Evolutionary conservation across 345 rosid genomes (phyloP).

Genomic region (Durio zibethinus): DNA sequence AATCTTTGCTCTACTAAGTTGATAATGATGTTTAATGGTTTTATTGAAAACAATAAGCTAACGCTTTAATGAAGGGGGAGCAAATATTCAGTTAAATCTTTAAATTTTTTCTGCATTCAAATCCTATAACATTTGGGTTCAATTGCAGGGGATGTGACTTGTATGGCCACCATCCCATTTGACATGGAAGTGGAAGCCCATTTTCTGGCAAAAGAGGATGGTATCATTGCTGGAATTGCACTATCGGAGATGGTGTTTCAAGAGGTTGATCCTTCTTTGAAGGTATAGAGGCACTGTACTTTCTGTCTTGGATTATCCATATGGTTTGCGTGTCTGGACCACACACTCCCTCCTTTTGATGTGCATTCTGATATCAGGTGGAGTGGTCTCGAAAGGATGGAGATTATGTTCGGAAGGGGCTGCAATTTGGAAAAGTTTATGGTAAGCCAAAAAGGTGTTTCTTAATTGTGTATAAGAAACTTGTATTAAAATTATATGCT

Average conservation of each 20-base stretch:
- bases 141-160: conserved; percentile 83
- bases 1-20: not conserved
- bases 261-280: conserved; percentile 81
- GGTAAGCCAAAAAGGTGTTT: conserved; percentile 35
- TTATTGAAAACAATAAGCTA: not conserved
- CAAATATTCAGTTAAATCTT: not conserved
- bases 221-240: conserved; percentile 74
- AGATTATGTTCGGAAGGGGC: conserved; percentile 72
- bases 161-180: conserved; percentile 81
- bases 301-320: conserved; percentile 9
- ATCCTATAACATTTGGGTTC: conserved; percentile 13
- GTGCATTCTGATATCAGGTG: conserved; percentile 42
- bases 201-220: conserved; percentile 92
- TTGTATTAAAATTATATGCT: not conserved
- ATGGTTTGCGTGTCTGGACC: conserved; percentile 14
- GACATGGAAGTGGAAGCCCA: conserved; percentile 89
- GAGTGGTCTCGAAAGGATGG: conserved; percentile 88
- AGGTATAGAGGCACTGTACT: conserved; percentile 37
- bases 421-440: conserved; percentile 82
- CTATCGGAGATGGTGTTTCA: conserved; percentile 82
- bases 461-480: not conserved
- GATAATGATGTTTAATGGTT: not conserved
- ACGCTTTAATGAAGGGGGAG: not conserved
- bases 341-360: not conserved
- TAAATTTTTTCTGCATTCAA: not conserved